Percentiles rank a stretch among this genome's conserved stretches.
Conservation (phyloP, 805 yeast genomes). For the Pichia phayaonensis region DNA sequence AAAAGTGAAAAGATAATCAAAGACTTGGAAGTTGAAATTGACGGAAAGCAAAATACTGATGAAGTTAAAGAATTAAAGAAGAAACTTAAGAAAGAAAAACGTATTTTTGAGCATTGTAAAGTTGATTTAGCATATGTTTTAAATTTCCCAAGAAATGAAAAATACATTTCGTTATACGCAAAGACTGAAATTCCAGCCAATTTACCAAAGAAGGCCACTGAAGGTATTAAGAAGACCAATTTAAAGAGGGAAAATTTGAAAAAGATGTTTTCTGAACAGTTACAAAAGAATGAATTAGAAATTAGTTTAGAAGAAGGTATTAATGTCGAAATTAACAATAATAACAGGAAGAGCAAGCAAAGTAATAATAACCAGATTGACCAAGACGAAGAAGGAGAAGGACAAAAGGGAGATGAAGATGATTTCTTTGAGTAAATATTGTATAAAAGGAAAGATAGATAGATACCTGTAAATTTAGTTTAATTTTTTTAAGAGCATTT, state of each 20-base stretch:
- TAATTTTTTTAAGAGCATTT: background rate
- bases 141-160: slow-evolving; percentile 70
- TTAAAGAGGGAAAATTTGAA: slow-evolving; percentile 38
- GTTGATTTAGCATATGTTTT: slow-evolving; percentile 68
- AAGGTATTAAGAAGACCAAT: slow-evolving; percentile 39
- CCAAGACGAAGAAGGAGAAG: slow-evolving; percentile 14
- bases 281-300: slow-evolving; percentile 49
- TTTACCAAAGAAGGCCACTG: slow-evolving; percentile 28
- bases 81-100: slow-evolving; percentile 33
- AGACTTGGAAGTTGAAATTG: slow-evolving; percentile 24
- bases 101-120: slow-evolving; percentile 47
- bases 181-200: slow-evolving; percentile 29
- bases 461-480: slow-evolving; percentile 14
- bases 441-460: slow-evolving; percentile 20
- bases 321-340: slow-evolving; percentile 23
- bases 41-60: slow-evolving; percentile 13
- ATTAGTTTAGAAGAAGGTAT: slow-evolving; percentile 41
- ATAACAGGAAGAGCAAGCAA: slow-evolving; percentile 8
- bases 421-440: slow-evolving; percentile 28
- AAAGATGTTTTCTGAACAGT: slow-evolving; percentile 42
- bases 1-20: slow-evolving; percentile 35
- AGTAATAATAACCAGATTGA: slow-evolving; percentile 7
- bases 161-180: slow-evolving; percentile 76
- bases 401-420: slow-evolving; percentile 22
- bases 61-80: slow-evolving; percentile 21